phyloP scores from a whole-genome alignment of 768 basidiomycete species.

The Kwoniella pini region DNA sequence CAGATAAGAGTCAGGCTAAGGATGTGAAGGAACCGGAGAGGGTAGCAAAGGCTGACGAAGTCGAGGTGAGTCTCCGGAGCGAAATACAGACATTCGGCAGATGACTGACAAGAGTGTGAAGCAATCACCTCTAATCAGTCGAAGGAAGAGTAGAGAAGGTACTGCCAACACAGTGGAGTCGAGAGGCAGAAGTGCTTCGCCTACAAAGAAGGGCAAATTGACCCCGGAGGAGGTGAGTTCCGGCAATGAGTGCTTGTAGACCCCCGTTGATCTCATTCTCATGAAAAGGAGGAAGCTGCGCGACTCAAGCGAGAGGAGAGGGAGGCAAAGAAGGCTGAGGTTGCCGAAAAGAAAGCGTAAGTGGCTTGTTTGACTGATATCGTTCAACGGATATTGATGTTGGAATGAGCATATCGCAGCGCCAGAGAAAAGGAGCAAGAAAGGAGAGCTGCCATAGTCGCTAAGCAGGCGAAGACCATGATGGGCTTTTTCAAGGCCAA shows the following conservation, averaged over 20 bases:
- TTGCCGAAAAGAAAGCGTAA: conserved; percentile 46
- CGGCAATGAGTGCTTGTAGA: background rate
- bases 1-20: conserved; percentile 18
- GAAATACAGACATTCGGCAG: too few relatives aligned
- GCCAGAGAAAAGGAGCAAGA: conserved; percentile 34
- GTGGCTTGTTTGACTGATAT: conserved; percentile 4
- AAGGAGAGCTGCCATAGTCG: conserved; percentile 28
- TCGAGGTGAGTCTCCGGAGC: too few relatives aligned
- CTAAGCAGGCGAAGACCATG: conserved; percentile 40
- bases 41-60: conserved; percentile 7
- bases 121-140: conserved; percentile 17
- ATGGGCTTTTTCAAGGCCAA: conserved; percentile 37
- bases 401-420: conserved; percentile 13
- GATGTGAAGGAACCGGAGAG: conserved; percentile 3
- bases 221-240: conserved; percentile 45
- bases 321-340: conserved; percentile 35
- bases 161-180: conserved; percentile 42
- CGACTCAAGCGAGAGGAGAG: conserved; percentile 40
- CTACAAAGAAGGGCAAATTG: conserved; percentile 36
- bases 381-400: too few relatives aligned
- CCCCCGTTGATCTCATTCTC: conserved; percentile 15
- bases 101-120: too few relatives aligned
- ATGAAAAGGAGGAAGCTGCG: conserved; percentile 38
- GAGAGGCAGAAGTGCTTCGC: conserved; percentile 36
- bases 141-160: conserved; percentile 35